phyloP scores from a whole-genome alignment of 1,284 basidiomycete species.

The Xerocomus minutiporus region DNA sequence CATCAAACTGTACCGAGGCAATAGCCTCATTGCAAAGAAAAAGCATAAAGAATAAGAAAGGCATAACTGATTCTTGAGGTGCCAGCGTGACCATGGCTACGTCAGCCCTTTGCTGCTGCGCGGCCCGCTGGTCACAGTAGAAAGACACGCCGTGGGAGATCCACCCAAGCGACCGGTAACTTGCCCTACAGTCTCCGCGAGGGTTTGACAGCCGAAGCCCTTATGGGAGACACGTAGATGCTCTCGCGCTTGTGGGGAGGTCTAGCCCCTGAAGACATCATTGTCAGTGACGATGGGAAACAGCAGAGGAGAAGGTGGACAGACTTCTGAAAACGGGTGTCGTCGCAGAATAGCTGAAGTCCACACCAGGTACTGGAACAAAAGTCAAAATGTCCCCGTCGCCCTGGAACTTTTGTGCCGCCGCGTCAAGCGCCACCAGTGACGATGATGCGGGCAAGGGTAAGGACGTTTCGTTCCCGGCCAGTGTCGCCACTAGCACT shows the following conservation, averaged over 20 bases:
- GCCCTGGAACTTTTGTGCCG: not conserved
- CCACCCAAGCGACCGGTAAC: not conserved
- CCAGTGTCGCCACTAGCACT: not conserved
- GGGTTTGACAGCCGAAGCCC: slow-evolving; percentile 10
- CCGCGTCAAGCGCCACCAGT: slow-evolving; percentile 3
- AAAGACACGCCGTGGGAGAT: not conserved
- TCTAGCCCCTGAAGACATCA: slow-evolving; percentile 3
- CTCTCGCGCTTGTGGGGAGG: slow-evolving; percentile 7
- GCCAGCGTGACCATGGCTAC: not conserved
- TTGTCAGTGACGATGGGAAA: slow-evolving; percentile 1
- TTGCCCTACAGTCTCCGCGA: slow-evolving; percentile 19
- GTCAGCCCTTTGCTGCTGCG: not conserved
- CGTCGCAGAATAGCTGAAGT: slow-evolving; percentile 5
- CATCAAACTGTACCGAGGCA: not conserved
- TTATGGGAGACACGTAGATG: slow-evolving; percentile 13
- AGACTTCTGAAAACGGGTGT: slow-evolving; percentile 6
- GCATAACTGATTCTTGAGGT: not conserved
- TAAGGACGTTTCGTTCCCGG: not conserved
- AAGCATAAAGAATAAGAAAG: not conserved
- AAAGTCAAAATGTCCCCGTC: slow-evolving; percentile 6
- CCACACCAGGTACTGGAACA: not conserved
- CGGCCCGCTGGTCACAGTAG: not conserved
- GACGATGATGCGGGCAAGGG: slow-evolving; percentile 8
- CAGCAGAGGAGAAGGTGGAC: not conserved
- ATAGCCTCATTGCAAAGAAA: not conserved